Conservation (phyloP, 192 early-diverging fungal species). For the Powellomyces hirtus region DNA sequence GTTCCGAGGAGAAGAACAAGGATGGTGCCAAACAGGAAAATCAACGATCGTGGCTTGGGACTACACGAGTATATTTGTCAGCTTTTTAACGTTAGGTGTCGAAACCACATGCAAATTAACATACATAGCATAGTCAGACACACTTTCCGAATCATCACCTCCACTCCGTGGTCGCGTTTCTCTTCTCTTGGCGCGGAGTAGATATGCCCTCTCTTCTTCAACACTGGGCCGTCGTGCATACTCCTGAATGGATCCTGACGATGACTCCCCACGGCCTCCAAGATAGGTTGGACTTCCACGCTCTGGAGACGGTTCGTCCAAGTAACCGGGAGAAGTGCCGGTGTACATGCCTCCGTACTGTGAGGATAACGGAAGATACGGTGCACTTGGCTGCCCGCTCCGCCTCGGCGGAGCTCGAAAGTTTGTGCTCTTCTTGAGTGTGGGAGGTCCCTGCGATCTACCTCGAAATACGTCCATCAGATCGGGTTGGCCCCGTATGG, state of each 20-base stretch:
- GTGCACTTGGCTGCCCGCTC: neutral
- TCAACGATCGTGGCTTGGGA: neutral
- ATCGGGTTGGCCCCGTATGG: neutral
- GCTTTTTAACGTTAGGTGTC: neutral
- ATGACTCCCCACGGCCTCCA: neutral
- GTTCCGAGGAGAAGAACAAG: neutral
- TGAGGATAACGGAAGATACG: neutral
- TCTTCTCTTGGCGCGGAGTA: neutral
- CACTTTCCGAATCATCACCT: neutral
- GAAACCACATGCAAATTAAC: neutral
- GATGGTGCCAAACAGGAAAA: neutral
- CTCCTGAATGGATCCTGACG: neutral
- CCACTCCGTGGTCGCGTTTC: neutral
- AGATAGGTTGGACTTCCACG: neutral
- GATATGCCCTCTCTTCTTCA: conserved; percentile 1
- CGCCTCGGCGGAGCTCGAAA: neutral
- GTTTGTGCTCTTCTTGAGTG: conserved; percentile 10
- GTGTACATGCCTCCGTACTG: neutral
- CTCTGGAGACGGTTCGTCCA: neutral
- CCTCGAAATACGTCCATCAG: neutral
- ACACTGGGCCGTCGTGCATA: neutral
- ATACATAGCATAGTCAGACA: neutral
- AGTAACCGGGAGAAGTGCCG: neutral
- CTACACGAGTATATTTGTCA: neutral
- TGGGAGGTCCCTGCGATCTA: neutral